Conservation (phyloP, 202 grass and related monocot genomes). For the Brachypodium distachyon region DNA sequence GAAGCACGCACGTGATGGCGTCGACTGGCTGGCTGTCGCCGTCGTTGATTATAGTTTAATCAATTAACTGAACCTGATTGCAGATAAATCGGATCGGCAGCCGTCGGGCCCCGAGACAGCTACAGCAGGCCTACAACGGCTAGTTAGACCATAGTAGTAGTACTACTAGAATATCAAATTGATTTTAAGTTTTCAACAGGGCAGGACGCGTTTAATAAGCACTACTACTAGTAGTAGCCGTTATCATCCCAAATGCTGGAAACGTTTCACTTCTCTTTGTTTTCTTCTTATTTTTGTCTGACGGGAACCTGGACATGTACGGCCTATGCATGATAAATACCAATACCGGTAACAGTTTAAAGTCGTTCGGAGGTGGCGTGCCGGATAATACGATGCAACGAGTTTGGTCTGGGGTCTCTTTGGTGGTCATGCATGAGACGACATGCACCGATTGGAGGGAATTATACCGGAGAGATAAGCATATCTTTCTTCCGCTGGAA, state of each 20-base stretch:
- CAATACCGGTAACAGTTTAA: too few species aligned
- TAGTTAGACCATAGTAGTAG: constrained; percentile 2
- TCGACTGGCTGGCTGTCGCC: too few species aligned
- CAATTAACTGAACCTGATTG: background rate
- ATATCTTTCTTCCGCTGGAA: too few species aligned
- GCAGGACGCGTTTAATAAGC: too few species aligned
- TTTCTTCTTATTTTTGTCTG: background rate
- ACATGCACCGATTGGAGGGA: background rate
- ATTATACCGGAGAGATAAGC: background rate
- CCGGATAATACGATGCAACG: background rate
- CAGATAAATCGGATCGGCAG: background rate
- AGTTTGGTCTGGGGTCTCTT: too few species aligned
- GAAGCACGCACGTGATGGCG: too few species aligned
- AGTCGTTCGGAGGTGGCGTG: background rate
- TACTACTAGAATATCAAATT: background rate
- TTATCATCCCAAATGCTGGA: background rate
- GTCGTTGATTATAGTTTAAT: background rate
- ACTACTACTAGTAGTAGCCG: constrained; percentile 20
- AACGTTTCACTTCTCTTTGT: background rate
- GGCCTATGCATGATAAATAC: background rate
- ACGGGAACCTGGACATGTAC: background rate
- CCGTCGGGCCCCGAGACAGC: background rate
- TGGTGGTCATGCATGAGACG: too few species aligned
- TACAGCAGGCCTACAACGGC: constrained; percentile 18
- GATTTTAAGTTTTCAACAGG: background rate